Percentiles rank a stretch among this genome's conserved stretches.
Conservation (phyloP, 345 rosid genomes). For the Eucalyptus lansdowneana region DNA sequence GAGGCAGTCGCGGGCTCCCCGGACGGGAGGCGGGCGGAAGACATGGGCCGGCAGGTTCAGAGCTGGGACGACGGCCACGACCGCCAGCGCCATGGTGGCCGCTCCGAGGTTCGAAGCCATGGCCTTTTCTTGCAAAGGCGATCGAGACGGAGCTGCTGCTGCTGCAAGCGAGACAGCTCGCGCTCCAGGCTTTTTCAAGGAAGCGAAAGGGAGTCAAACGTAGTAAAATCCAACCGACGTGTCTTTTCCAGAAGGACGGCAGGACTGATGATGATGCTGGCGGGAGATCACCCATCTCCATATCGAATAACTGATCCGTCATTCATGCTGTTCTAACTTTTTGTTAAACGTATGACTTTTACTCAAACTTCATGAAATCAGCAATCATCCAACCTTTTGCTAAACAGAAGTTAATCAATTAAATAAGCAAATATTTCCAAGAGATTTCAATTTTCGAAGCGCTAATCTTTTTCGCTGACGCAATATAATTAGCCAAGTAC, state of each 20-base stretch:
- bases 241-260: neutral
- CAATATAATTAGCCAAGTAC: too few relatives aligned
- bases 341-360: neutral
- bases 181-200: neutral
- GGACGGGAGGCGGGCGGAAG: neutral
- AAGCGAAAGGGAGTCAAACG: neutral
- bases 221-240: neutral
- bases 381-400: neutral
- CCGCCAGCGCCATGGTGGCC: neutral
- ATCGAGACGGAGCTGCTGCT: neutral
- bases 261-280: neutral
- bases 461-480: too few relatives aligned
- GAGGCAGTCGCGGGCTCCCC: neutral
- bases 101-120: neutral
- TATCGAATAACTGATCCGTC: neutral
- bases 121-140: neutral
- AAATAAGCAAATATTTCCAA: too few relatives aligned
- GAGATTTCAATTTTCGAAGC: too few relatives aligned
- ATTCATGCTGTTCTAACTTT: neutral
- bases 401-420: too few relatives aligned
- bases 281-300: neutral
- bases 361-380: neutral
- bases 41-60: neutral
- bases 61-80: neutral
- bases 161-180: neutral